Conservation (phyloP, 345 rosid species). For the Ailanthus altissimus region DNA sequence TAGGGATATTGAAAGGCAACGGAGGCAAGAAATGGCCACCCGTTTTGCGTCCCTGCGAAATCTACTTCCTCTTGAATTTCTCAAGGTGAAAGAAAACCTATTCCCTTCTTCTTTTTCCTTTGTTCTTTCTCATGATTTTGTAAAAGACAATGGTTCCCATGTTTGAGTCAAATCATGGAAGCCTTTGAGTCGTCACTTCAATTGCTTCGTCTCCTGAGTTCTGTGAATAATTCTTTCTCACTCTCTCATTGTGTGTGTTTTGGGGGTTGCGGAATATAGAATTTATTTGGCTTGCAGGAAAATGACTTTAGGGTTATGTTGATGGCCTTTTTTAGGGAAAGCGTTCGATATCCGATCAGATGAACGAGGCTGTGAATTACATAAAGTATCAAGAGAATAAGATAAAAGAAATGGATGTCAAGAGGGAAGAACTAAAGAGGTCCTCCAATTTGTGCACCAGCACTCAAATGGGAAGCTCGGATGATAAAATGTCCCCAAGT, state of each 20-base stretch:
- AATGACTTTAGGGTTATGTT: slow-evolving; percentile 24
- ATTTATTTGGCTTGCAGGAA: background rate
- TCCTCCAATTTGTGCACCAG: slow-evolving; percentile 26
- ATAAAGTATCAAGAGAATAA: slow-evolving; percentile 50
- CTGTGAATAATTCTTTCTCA: background rate
- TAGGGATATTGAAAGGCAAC: slow-evolving; percentile 65
- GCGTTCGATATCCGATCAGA: slow-evolving; percentile 78
- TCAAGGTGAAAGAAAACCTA: slow-evolving; percentile 50
- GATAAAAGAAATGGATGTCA: slow-evolving; percentile 41
- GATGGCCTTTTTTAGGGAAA: slow-evolving; percentile 55
- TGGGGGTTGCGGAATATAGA: background rate
- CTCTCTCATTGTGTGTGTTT: background rate
- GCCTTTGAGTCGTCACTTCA: background rate
- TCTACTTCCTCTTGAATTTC: slow-evolving; percentile 67
- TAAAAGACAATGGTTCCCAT: background rate
- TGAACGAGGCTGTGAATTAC: slow-evolving; percentile 68
- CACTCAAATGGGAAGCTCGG: slow-evolving; percentile 8
- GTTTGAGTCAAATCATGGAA: background rate
- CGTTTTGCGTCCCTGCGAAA: slow-evolving; percentile 58
- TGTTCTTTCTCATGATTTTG: background rate
- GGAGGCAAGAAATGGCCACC: slow-evolving; percentile 79
- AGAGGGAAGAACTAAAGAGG: slow-evolving; percentile 49
- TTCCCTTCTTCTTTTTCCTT: background rate
- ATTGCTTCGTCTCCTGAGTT: slow-evolving; percentile 2
- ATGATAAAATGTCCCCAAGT: background rate